Conservation (phyloP, 306 rosid genomes). For the Pyrus bretschneideri region DNA sequence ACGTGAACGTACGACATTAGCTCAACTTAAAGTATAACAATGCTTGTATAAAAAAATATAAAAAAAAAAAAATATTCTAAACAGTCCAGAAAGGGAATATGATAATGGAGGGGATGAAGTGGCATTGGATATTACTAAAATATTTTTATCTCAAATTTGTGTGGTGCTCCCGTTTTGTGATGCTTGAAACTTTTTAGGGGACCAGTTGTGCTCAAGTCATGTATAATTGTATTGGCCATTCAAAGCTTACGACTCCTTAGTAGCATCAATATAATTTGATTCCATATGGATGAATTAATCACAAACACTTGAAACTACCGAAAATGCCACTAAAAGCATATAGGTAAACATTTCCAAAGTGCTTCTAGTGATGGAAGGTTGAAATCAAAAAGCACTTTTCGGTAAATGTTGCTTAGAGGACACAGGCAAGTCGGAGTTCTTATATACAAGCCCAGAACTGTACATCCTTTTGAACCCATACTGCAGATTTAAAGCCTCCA, state of each 20-base stretch:
- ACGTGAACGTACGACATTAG: neutral
- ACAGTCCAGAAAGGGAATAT: neutral
- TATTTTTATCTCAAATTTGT: constrained; percentile 23
- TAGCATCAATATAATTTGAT: constrained; percentile 1
- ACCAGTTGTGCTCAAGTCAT: constrained; percentile 44
- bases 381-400: neutral
- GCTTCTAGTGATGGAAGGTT: neutral
- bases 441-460: neutral
- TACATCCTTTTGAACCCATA: neutral
- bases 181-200: constrained; percentile 35
- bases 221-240: constrained; percentile 8
- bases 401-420: neutral
- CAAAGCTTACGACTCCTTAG: constrained; percentile 40
- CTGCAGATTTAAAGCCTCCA: neutral
- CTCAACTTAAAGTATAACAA: neutral
- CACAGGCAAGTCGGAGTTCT: neutral
- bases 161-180: constrained; percentile 33
- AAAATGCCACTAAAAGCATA: too few relatives aligned
- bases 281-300: neutral
- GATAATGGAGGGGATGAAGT: constrained; percentile 20
- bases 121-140: constrained; percentile 26
- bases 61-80: neutral
- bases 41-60: too few relatives aligned
- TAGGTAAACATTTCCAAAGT: neutral
- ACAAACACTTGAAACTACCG: neutral